Conservation (phyloP, 257 asterid species). For the Ballota nigra region DNA sequence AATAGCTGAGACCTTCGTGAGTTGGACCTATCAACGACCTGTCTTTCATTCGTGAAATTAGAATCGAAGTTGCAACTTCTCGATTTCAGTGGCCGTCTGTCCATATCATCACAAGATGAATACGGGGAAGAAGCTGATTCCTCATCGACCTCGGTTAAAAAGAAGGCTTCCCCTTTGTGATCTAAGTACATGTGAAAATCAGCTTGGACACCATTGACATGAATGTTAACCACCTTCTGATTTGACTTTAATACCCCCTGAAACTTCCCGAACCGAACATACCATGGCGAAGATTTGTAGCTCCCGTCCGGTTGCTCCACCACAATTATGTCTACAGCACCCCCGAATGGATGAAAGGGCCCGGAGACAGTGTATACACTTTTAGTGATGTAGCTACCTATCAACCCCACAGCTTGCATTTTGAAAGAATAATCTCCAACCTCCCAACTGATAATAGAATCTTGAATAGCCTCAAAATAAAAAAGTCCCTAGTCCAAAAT, state of each 20-base stretch:
- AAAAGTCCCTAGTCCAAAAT: constrained; percentile 19
- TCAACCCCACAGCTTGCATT: constrained; percentile 88
- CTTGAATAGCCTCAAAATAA: constrained; percentile 22
- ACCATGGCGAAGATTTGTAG: constrained; percentile 96
- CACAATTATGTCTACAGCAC: constrained; percentile 91
- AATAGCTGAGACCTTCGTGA: constrained; percentile 54
- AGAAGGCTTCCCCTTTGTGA: constrained; percentile 84
- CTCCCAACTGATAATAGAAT: constrained; percentile 24
- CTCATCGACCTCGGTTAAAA: constrained; percentile 64
- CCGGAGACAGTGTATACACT: constrained; percentile 82
- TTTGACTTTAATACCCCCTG: constrained; percentile 85
- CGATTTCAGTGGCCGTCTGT: constrained; percentile 40
- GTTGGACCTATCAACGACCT: constrained; percentile 39
- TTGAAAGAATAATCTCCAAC: constrained; percentile 26
- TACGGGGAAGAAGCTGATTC: constrained; percentile 46
- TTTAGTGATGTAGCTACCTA: constrained; percentile 78
- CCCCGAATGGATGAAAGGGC: constrained; percentile 97
- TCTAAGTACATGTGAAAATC: constrained; percentile 82
- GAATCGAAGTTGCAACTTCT: constrained; percentile 50
- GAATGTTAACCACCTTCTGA: constrained; percentile 78
- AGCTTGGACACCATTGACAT: constrained; percentile 75
- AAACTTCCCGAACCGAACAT: constrained; percentile 94
- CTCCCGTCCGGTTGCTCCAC: constrained; percentile 94
- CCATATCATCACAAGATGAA: constrained; percentile 66
- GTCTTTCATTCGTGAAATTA: constrained; percentile 22